Conservation (phyloP, 2,329 filamentous ascomycete genomes). For the Xylaria sp. region DNA sequence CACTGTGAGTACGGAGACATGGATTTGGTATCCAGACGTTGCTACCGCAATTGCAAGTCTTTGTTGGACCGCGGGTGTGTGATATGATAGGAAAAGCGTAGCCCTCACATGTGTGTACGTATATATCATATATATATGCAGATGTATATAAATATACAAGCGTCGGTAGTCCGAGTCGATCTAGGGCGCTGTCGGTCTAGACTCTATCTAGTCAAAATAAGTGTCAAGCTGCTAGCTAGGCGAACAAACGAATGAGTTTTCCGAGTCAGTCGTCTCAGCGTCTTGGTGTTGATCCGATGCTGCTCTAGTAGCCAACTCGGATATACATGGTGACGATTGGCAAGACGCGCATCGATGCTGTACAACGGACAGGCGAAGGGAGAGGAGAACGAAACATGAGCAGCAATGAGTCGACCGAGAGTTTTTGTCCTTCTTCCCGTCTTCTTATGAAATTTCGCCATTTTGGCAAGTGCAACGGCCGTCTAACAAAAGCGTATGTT, state of each 20-base stretch:
- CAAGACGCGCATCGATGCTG: neutral
- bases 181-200: neutral
- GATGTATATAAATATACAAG: neutral
- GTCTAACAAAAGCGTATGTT: slow-evolving; percentile 7
- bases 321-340: slow-evolving; percentile 3
- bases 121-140: neutral
- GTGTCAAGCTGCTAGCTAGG: neutral
- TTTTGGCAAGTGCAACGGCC: slow-evolving; percentile 11
- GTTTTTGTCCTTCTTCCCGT: neutral
- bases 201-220: neutral
- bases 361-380: neutral
- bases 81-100: neutral
- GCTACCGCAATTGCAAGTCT: slow-evolving; percentile 6
- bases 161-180: slow-evolving; percentile 7
- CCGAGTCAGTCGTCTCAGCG: neutral
- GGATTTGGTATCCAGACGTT: neutral
- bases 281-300: neutral
- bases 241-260: slow-evolving; percentile 8
- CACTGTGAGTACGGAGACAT: neutral
- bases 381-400: neutral
- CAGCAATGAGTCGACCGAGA: neutral
- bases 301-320: neutral
- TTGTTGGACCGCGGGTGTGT: slow-evolving; percentile 8
- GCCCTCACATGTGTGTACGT: neutral
- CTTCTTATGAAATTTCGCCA: slow-evolving; percentile 5